These are phyloP conservation scores for Sorghum bicolor DNA, from an alignment of 176 grass and related monocot species.

Conservation along the genomic window Sorghum_bicolor_NCBIv3 NC_012871.2:4319001-4319500, in stretches of 20 bases:
- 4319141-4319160: slow-evolving; percentile 7
- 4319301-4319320: neutral
- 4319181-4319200: slow-evolving; percentile 10
- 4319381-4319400: slow-evolving; percentile 1
- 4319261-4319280: slow-evolving; percentile 18
- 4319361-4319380: neutral
- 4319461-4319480: slow-evolving; percentile 19
- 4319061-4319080: slow-evolving; percentile 90
- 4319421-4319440: slow-evolving; percentile 6
- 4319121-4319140: neutral
- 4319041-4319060: slow-evolving; percentile 98
- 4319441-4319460: slow-evolving; percentile 5
- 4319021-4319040: slow-evolving; percentile 88
- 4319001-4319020: slow-evolving; percentile 92
- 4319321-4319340: slow-evolving; percentile 2
- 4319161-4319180: slow-evolving; percentile 4
- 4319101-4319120: slow-evolving; percentile 24
- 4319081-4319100: slow-evolving; percentile 64
- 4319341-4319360: neutral
- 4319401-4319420: slow-evolving; percentile 3
- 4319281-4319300: slow-evolving; percentile 5
- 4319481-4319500: slow-evolving; percentile 45
- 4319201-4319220: neutral
- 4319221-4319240: neutral
- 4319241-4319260: neutral